Base-by-base conservation (phyloP, 2,329 filamentous ascomycete genomes). In the Trichoderma lentiforme region DNA sequence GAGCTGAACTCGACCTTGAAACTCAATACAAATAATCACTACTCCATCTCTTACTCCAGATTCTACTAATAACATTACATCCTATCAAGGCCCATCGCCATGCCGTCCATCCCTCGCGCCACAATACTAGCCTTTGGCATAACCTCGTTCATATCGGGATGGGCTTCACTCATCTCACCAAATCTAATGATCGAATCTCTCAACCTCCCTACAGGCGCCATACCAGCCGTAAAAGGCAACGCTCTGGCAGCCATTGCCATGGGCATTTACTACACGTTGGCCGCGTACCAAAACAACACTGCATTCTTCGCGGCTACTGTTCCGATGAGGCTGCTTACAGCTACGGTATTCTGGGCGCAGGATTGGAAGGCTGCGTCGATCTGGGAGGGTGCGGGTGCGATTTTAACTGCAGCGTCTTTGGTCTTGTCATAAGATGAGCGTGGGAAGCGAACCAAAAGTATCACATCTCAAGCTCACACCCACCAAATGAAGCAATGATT, bases 221-320 rank as follows among this genome's bases (percentile, higher is more conserved):
- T 60, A 24, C 67, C 63, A 18, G 60, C 75, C 30, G 66, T 72
- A 3, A 71, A 66, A 21, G 74, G 63, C 56, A 76, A 72, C 61
- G 76, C 69, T 74, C 75, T 80, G 5, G 79, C 78, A 12, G 78
- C 78, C 43, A 73, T 79, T 21, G 78, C 77, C 18, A 80, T 80
- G 78, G 77, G 78, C 9, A 73, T 80, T 30, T 80, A 80, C 71
- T 81, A 81, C 70, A 73, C 73, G 6, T 73, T 81, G 9, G 78
- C 77, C 21, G 78, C 76, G 11, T 79, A 77, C 56, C 79, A 80
- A 71, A 76, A 80, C 65, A 80, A 81, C 73, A 67, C 72, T 7
- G 68, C 72, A 14, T 80, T 80, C 74, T 79, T 80, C 62, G 64
- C 64, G 28, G 71, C 75, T n/a, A 80, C 77, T 1, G 75, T 80